Base-by-base conservation (phyloP, 139 green algal genomes). In the Coelastrella sp. region DNA sequence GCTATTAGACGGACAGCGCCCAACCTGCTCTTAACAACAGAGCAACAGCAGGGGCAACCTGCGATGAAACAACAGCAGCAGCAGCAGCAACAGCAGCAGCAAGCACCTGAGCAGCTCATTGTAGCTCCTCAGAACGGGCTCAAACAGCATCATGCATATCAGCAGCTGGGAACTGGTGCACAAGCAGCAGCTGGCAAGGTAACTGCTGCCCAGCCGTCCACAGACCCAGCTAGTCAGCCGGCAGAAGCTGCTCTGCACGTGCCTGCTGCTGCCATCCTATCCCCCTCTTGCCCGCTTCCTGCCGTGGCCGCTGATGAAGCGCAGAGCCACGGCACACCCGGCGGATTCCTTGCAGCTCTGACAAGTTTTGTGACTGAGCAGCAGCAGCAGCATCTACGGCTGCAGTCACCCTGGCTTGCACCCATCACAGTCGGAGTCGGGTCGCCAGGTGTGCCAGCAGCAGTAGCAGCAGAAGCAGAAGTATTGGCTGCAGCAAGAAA, bases 1-100 rank as follows among this genome's bases (percentile, higher is more conserved):
- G 95, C 95, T 0, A 88, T 95, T 22, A 81, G 91, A 35, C 91
- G 95, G 24, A 10, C 14, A 17, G 76, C 88, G 8, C 91, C 94
- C 1, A 12, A 70, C 15, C n/a, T 92, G 10, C 17, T 92, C 68
- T 57, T 91, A 65, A 66, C 61, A 8, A 35, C 25, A 27, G 57
- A 81, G n/a, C 84, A 83, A 6, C 91, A 70, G 27, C 88, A 89
- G 60, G 19, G 74, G 60, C 75, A 68, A 20, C 74, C 25, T 58
- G 35, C 35, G 35, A 58, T 75, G 73, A 17, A 76, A 84, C 20
- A 66, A 9, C 76, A 56, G 57, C 58, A 56, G 58, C 60, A 65
- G 56, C 56, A 74, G 65, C 22, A 56, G 58, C 60, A 65, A 61
- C 56, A 74, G 65, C 22, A 89, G 74, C 75, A 90, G n/a, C 19